Percentiles rank a stretch among this genome's conserved stretches.
phyloP scores from a whole-genome alignment of 257 asterid genomes.

The Forsythia suspensa region DNA sequence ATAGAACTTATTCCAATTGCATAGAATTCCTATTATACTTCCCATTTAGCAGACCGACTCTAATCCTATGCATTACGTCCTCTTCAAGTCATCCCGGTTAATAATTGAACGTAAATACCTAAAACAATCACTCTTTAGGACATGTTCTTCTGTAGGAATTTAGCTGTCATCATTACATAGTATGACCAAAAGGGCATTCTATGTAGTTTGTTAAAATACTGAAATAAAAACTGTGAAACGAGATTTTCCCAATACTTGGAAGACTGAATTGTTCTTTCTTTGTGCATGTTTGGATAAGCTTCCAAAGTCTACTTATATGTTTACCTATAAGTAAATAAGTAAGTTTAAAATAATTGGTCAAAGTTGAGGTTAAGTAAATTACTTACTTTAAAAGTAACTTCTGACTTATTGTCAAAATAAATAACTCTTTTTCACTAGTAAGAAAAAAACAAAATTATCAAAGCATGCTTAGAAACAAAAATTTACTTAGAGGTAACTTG shows the following conservation, averaged over 20 bases:
- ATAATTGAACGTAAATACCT: background rate
- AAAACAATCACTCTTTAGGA: background rate
- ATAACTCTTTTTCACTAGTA: background rate
- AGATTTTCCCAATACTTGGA: background rate
- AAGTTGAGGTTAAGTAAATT: background rate
- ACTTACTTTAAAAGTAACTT: background rate
- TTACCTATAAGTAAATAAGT: background rate
- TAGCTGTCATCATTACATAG: background rate
- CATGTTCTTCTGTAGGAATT: background rate
- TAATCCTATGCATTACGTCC: background rate
- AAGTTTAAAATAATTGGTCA: background rate
- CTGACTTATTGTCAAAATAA: background rate
- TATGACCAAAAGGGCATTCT: background rate
- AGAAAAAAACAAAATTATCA: background rate
- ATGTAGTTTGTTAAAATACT: slow-evolving; percentile 7
- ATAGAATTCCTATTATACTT: background rate
- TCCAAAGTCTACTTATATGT: background rate
- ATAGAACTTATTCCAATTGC: background rate
- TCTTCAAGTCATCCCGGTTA: background rate
- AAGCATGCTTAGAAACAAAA: background rate
- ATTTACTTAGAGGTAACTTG: background rate
- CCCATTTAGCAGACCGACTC: background rate
- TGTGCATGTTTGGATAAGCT: background rate
- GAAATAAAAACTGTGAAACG: background rate
- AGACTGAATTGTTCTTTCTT: slow-evolving; percentile 6